These are phyloP conservation scores for Cymbopogon flexuosus DNA, from an alignment of 202 grass and related monocot species.

Conservation along the genomic window DNA sequence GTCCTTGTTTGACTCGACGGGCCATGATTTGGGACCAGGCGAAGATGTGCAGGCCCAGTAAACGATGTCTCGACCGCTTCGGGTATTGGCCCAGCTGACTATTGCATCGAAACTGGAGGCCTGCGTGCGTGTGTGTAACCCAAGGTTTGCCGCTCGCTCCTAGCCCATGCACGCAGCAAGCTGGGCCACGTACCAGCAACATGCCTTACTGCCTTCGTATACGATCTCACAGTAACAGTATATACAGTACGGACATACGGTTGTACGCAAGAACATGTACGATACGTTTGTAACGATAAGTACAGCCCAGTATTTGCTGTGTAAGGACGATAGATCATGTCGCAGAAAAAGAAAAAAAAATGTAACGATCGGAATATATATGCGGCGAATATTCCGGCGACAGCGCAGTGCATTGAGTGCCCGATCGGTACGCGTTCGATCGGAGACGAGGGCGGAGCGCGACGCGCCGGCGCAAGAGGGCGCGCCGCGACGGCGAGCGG, in stretches of 20 bases:
- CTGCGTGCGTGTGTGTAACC: not conserved
- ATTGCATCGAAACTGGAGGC: not conserved
- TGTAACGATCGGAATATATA: not conserved
- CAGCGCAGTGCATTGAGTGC: not conserved
- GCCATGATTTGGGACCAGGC: not conserved
- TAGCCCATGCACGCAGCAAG: not conserved
- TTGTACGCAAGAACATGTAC: not conserved
- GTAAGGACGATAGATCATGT: not conserved
- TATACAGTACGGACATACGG: not conserved
- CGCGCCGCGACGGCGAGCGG: not conserved
- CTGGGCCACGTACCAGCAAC: not conserved
- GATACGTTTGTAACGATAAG: not conserved
- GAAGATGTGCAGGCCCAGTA: not conserved
- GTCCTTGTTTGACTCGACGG: not conserved
- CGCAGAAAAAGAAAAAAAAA: not conserved
- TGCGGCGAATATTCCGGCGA: conserved; percentile 2
- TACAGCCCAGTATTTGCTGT: too few relatives aligned
- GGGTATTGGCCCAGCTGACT: not conserved
- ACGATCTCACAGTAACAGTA: not conserved
- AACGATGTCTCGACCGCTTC: not conserved
- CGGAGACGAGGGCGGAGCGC: not conserved
- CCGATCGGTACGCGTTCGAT: not conserved
- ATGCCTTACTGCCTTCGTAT: not conserved
- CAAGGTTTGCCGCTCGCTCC: not conserved
- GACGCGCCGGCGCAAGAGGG: not conserved